Conservation (phyloP, 179 eudicot species). For the Spergularia azorica region DNA sequence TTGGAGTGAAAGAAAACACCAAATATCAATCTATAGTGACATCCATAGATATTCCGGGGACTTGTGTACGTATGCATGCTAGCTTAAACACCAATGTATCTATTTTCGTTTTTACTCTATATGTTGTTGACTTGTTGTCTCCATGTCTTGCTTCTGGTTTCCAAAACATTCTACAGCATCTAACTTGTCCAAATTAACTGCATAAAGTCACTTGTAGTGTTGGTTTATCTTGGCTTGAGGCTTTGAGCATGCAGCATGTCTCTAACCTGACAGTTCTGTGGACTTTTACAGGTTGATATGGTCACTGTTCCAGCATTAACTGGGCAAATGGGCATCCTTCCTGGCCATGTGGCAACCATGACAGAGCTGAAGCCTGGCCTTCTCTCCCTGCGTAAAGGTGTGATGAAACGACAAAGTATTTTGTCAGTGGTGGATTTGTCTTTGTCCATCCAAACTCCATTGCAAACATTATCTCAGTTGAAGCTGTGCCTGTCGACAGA, state of each 20-base stretch:
- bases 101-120: too few relatives aligned
- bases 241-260: background rate
- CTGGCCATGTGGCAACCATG: conserved; percentile 72
- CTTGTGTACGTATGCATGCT: too few relatives aligned
- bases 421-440: conserved; percentile 74
- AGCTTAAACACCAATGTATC: too few relatives aligned
- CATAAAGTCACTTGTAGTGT: too few relatives aligned
- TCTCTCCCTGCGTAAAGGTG: conserved; percentile 67
- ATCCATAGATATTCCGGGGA: too few relatives aligned
- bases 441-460: conserved; percentile 63
- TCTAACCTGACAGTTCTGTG: background rate
- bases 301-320: conserved; percentile 70
- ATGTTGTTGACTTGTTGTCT: too few relatives aligned
- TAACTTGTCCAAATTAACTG: too few relatives aligned
- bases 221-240: too few relatives aligned
- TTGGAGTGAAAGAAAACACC: too few relatives aligned
- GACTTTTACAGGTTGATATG: conserved; percentile 68
- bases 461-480: conserved; percentile 60
- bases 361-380: conserved; percentile 76
- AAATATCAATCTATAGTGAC: too few relatives aligned
- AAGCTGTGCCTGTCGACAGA: conserved; percentile 66
- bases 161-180: too few relatives aligned
- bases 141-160: too few relatives aligned
- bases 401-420: conserved; percentile 55
- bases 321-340: conserved; percentile 80